Conservation (phyloP, 2,329 filamentous ascomycete species). For the Curvularia verruculosa region DNA sequence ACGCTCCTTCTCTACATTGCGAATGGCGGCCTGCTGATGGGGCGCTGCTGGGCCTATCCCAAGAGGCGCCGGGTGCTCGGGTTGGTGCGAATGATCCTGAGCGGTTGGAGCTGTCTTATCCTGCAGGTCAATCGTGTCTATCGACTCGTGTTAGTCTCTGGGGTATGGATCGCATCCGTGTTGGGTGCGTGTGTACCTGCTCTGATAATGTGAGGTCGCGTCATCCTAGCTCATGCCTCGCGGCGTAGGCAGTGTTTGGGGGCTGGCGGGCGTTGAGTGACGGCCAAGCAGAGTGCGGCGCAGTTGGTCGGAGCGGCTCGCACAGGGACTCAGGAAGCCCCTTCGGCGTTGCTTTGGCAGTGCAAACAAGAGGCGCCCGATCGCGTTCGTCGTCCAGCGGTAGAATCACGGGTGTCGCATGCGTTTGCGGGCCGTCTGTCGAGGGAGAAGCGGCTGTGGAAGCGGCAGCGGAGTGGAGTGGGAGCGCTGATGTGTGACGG, state of each 20-base stretch:
- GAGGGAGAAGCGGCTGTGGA: conserved; percentile 24
- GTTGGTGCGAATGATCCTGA: conserved; percentile 73
- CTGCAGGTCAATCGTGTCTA: conserved; percentile 96
- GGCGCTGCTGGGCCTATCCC: conserved; percentile 67
- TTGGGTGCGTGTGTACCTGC: conserved; percentile 52
- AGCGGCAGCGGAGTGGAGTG: conserved; percentile 24
- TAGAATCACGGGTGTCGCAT: conserved; percentile 22
- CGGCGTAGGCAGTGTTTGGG: conserved; percentile 18
- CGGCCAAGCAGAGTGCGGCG: conserved; percentile 38
- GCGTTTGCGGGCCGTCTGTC: conserved; percentile 13
- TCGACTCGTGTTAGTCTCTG: conserved; percentile 33
- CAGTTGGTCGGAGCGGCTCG: conserved; percentile 33
- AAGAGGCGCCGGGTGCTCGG: conserved; percentile 57
- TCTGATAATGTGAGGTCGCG: conserved; percentile 62
- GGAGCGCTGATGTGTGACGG: conserved; percentile 27
- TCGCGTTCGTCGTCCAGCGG: conserved; percentile 24
- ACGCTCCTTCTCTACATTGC: conserved; percentile 76
- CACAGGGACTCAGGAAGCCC: conserved; percentile 19
- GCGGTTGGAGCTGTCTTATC: conserved; percentile 81
- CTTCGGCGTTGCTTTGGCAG: conserved; percentile 5
- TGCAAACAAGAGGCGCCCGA: conserved; percentile 9
- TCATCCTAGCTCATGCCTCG: conserved; percentile 55
- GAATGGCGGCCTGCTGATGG: conserved; percentile 85
- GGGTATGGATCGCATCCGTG: neutral
- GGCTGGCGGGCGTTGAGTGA: conserved; percentile 8